Evolutionary conservation across 2,329 filamentous ascomycete species (phyloP), one percentile per base, ranked within the genome.

Genomic region (Hymenoscyphus salicellus): DNA sequence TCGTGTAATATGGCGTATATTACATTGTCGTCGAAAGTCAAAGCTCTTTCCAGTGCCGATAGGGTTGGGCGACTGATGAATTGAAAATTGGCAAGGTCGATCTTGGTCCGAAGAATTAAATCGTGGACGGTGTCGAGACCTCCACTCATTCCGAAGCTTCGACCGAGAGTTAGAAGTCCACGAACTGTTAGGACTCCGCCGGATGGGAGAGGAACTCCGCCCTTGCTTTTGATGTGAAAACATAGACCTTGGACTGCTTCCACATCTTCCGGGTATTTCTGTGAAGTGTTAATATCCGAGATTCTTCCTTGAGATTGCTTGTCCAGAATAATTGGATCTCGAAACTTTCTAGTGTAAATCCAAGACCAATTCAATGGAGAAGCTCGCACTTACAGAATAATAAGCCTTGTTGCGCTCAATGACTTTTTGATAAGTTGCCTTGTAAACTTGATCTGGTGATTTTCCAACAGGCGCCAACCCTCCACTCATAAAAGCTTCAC

Each of bases 1-100:
- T 98, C 94, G 75, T 98, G 94, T 2, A 97, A 80, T 46, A 97
- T 81, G 28, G 91, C 89, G 75, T 97, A 98, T 66, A 97, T 86
- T 63, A 94, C 86, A 70, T 88, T 86, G 49, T 86, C 84, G 73
- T 97, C 93, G 72, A 92, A 93, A 2, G 83, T 81, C 2, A 88
- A 83, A 60, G 84, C 84, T 23, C 81, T 77, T 75, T 96, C 92
- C 28, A 97, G 80, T 0, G 83, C 80, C 3, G 84, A 80, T 3
- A 97, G 82, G 0, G 90, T 90, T 2, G 89, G 86, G 20, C 87
- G 83, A 0, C 89, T 93, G 66, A 97, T 79, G 70, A 89, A 86
- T n/a, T 88, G 89, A 65, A 93, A 92, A 57, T 87, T 83, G 20
- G 89, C 85, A 26, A 98, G 82, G 67, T 97, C 94, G 52, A 84